phyloP scores from a whole-genome alignment of 2,329 filamentous ascomycete species.

The Gliomastix tumulicola region DNA sequence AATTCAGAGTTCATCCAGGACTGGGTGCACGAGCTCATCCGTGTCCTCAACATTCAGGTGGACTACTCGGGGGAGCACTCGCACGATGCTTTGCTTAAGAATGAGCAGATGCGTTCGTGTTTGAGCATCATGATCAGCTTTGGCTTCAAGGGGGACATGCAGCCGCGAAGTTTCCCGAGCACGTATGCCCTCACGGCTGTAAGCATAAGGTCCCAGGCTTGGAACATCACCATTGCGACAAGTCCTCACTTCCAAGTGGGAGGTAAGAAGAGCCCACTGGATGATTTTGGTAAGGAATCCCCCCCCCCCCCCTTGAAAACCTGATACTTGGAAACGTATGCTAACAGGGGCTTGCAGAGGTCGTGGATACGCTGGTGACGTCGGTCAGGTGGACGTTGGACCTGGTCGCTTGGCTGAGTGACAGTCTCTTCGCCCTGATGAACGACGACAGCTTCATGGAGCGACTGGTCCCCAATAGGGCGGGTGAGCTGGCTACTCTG shows the following conservation, averaged over 20 bases:
- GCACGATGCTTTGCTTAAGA: slow-evolving; percentile 66
- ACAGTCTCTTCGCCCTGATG: slow-evolving; percentile 49
- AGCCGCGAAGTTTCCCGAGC: slow-evolving; percentile 56
- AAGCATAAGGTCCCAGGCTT: slow-evolving; percentile 65
- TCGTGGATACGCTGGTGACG: slow-evolving; percentile 65
- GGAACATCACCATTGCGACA: slow-evolving; percentile 58
- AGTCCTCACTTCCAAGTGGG: slow-evolving; percentile 47
- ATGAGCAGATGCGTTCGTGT: slow-evolving; percentile 65
- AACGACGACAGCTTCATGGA: slow-evolving; percentile 43
- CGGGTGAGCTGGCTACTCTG: slow-evolving; percentile 41
- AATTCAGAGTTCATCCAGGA: slow-evolving; percentile 49
- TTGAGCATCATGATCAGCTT: slow-evolving; percentile 75
- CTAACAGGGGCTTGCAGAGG: slow-evolving; percentile 39
- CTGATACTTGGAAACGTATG: too few relatives aligned
- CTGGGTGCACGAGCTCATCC: slow-evolving; percentile 60
- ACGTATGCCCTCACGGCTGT: slow-evolving; percentile 71
- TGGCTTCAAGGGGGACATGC: slow-evolving; percentile 60
- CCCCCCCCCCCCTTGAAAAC: too few relatives aligned
- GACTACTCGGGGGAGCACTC: slow-evolving; percentile 76
- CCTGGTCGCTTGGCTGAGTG: slow-evolving; percentile 56
- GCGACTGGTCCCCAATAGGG: slow-evolving; percentile 38
- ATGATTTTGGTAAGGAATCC: slow-evolving; percentile 46
- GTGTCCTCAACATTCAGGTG: slow-evolving; percentile 63
- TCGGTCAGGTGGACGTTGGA: slow-evolving; percentile 76
- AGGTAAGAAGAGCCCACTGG: slow-evolving; percentile 50